A percentile compares a stretch with the other conserved stretches of the same genome.
These are phyloP conservation scores for Crepidotus variabilis DNA, from an alignment of 768 basidiomycete species.

Conservation along the genomic window DNA sequence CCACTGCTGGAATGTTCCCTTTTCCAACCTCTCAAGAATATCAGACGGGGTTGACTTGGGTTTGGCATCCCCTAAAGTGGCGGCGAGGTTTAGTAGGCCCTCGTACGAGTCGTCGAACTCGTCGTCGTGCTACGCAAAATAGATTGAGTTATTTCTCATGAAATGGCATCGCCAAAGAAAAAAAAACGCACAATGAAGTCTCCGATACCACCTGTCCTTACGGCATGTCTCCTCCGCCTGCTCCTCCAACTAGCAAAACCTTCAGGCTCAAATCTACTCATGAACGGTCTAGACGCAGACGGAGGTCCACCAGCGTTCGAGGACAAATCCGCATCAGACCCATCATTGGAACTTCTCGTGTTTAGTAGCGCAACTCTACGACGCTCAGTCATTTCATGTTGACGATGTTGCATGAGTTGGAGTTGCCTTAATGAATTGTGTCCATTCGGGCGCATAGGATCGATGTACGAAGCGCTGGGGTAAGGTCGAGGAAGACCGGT, in stretches of 20 bases:
- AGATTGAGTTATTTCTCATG: neutral
- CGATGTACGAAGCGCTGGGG: neutral
- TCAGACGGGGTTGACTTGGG: conserved; percentile 61
- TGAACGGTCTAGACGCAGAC: neutral
- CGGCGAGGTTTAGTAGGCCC: conserved; percentile 53
- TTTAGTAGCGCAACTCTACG: neutral
- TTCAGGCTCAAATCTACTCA: conserved; percentile 1
- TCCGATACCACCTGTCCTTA: conserved; percentile 1
- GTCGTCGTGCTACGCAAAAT: conserved; percentile 56
- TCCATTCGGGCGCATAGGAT: neutral
- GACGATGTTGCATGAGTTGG: conserved; percentile 1
- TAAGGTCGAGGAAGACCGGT: neutral
- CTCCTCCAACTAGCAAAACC: conserved; percentile 3
- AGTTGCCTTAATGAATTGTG: neutral
- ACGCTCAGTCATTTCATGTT: neutral
- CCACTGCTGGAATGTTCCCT: conserved; percentile 67
- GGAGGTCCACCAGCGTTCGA: neutral
- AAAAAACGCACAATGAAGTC: conserved; percentile 39
- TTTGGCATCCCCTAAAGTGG: conserved; percentile 63
- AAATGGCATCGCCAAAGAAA: conserved; percentile 6
- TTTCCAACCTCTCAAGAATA: conserved; percentile 57
- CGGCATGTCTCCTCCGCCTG: neutral
- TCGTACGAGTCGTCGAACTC: conserved; percentile 78
- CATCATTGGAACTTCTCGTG: neutral
- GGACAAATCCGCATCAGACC: neutral